Conservation (phyloP, 1,284 basidiomycete genomes). For the Cryptococcus deneoformans region DNA sequence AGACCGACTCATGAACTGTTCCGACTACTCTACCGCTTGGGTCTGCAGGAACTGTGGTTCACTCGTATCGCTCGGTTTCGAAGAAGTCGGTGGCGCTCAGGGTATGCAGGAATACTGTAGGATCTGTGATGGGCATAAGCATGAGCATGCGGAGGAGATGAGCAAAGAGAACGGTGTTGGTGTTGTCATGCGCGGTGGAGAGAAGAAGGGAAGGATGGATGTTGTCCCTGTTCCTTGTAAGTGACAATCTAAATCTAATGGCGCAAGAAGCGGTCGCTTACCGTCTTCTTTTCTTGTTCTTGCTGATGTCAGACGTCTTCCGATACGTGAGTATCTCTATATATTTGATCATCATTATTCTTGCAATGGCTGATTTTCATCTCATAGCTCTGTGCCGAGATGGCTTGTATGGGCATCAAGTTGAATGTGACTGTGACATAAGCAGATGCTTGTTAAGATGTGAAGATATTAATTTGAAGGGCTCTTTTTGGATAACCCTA, state of each 20-base stretch:
- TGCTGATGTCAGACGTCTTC: slow-evolving; percentile 62
- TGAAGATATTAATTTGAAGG: not conserved
- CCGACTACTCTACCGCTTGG: slow-evolving; percentile 98
- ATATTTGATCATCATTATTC: not conserved
- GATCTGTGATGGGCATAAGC: slow-evolving; percentile 70
- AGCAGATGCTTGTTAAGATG: not conserved
- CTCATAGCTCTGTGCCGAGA: slow-evolving; percentile 61
- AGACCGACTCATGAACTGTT: slow-evolving; percentile 99
- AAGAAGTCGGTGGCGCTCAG: slow-evolving; percentile 68
- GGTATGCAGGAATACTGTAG: slow-evolving; percentile 78
- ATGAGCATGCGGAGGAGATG: slow-evolving; percentile 20
- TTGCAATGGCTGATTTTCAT: slow-evolving; percentile 58
- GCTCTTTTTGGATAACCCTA: not conserved
- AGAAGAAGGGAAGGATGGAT: slow-evolving; percentile 67
- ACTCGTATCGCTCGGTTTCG: slow-evolving; percentile 92
- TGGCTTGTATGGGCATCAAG: slow-evolving; percentile 59
- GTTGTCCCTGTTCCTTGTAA: slow-evolving; percentile 85
- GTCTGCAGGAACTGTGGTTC: slow-evolving; percentile 95
- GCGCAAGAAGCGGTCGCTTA: not conserved
- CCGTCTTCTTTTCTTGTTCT: not conserved
- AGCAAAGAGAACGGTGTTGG: slow-evolving; percentile 24
- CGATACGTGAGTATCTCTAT: slow-evolving; percentile 65
- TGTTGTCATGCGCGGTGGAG: slow-evolving; percentile 54
- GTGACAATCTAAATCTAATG: slow-evolving; percentile 5
- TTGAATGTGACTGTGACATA: slow-evolving; percentile 46